Conservation (phyloP, 495 filamentous ascomycete genomes). For the Penicillium longicatenatum region DNA sequence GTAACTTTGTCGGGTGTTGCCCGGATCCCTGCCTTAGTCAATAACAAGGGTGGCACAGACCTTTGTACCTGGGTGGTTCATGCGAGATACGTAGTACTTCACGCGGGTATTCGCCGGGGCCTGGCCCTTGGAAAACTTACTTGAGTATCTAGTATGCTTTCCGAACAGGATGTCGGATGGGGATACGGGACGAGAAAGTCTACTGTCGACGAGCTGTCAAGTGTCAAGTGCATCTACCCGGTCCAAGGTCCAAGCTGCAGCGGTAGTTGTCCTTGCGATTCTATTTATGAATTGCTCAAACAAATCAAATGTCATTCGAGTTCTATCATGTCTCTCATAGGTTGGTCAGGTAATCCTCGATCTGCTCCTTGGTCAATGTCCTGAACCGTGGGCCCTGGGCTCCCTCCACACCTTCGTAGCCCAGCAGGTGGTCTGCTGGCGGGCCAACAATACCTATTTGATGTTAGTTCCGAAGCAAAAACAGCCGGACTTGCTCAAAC, state of each 20-base stretch:
- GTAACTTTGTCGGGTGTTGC: not conserved
- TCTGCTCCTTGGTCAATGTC: constrained; percentile 95
- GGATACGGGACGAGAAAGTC: not conserved
- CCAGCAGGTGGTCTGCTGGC: constrained; percentile 88
- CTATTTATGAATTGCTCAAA: constrained; percentile 27
- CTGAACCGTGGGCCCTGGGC: constrained; percentile 90
- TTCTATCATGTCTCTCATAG: constrained; percentile 55
- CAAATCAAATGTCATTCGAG: constrained; percentile 26
- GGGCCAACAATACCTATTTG: constrained; percentile 85
- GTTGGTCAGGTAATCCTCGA: constrained; percentile 98
- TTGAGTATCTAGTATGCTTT: not conserved
- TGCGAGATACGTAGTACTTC: not conserved
- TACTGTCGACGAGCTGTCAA: not conserved
- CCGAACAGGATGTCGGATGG: not conserved
- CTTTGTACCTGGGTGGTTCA: not conserved
- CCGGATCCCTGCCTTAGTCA: not conserved
- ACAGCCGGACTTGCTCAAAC: constrained; percentile 22
- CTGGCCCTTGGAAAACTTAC: not conserved
- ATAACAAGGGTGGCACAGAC: constrained; percentile 11
- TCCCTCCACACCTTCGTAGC: constrained; percentile 89
- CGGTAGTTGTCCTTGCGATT: constrained; percentile 4
- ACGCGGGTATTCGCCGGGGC: not conserved
- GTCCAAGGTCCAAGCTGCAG: not conserved
- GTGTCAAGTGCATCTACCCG: not conserved
- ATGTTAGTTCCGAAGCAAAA: constrained; percentile 6